Conservation (phyloP, 2,329 filamentous ascomycete genomes). For the Fusarium fujikuroi region DNA sequence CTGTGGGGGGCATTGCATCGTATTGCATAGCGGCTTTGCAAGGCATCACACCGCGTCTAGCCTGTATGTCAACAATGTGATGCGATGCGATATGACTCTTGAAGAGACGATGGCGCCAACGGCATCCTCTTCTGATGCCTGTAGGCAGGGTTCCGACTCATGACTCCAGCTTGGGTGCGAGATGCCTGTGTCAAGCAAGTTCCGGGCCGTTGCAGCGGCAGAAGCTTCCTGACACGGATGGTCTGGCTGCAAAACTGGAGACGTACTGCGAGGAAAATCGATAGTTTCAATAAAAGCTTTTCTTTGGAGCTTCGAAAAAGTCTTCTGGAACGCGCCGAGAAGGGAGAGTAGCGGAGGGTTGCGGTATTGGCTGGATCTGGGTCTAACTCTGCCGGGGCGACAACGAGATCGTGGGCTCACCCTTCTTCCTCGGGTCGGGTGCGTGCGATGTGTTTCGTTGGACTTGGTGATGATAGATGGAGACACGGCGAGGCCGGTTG, state of each 20-base stretch:
- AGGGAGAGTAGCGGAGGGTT: not conserved
- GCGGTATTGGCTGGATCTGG: constrained; percentile 24
- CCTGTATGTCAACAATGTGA: constrained; percentile 5
- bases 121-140: constrained; percentile 18
- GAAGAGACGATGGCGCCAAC: not conserved
- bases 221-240: constrained; percentile 16
- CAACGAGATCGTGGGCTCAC: constrained; percentile 13
- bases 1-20: not conserved
- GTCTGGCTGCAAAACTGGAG: constrained; percentile 27
- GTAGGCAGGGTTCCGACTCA: constrained; percentile 22
- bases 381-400: constrained; percentile 8
- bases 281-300: constrained; percentile 26
- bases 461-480: constrained; percentile 40
- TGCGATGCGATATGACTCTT: constrained; percentile 1
- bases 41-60: not conserved
- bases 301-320: constrained; percentile 19
- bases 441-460: not conserved
- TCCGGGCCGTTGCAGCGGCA: constrained; percentile 26
- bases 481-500: constrained; percentile 46
- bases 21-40: not conserved
- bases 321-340: constrained; percentile 29
- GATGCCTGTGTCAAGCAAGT: constrained; percentile 20
- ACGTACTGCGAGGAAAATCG: constrained; percentile 11
- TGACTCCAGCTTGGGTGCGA: constrained; percentile 6
- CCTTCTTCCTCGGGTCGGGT: not conserved